phyloP scores from a whole-genome alignment of 1,284 basidiomycete species.

The Filobasidium uniguttulatum region DNA sequence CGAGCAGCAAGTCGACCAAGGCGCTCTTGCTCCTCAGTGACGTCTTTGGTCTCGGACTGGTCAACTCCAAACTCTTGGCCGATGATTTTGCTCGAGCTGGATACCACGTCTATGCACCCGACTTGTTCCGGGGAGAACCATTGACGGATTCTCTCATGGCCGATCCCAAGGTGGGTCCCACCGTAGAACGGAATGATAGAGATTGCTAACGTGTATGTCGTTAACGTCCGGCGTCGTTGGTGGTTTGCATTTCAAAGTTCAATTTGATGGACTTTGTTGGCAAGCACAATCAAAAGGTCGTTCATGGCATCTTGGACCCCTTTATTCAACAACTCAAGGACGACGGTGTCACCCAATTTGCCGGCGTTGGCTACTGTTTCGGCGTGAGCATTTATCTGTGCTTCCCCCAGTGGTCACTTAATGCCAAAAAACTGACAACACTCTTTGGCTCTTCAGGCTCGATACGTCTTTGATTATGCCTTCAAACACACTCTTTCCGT shows the following conservation, averaged over 20 bases:
- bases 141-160: conserved; percentile 35
- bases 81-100: conserved; percentile 63
- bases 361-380: conserved; percentile 55
- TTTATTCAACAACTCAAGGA: conserved; percentile 47
- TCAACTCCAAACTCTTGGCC: conserved; percentile 45
- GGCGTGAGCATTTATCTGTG: conserved; percentile 42
- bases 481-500: conserved; percentile 48
- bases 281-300: conserved; percentile 41
- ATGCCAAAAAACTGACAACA: conserved; percentile 7
- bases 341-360: conserved; percentile 47
- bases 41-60: conserved; percentile 49
- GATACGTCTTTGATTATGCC: conserved; percentile 53
- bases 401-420: conserved; percentile 16
- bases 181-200: not conserved
- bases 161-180: conserved; percentile 25
- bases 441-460: conserved; percentile 31
- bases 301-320: conserved; percentile 46
- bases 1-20: conserved; percentile 43
- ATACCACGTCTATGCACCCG: conserved; percentile 49
- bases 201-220: not conserved
- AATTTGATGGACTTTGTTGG: conserved; percentile 44
- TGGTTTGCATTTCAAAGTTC: conserved; percentile 23
- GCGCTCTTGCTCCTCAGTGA: conserved; percentile 48
- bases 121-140: conserved; percentile 51
- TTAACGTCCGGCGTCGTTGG: too few relatives aligned